Percentiles rank a stretch among this genome's conserved stretches.
Conservation (phyloP, 305 asterid species). For the Rubia occidens region DNA sequence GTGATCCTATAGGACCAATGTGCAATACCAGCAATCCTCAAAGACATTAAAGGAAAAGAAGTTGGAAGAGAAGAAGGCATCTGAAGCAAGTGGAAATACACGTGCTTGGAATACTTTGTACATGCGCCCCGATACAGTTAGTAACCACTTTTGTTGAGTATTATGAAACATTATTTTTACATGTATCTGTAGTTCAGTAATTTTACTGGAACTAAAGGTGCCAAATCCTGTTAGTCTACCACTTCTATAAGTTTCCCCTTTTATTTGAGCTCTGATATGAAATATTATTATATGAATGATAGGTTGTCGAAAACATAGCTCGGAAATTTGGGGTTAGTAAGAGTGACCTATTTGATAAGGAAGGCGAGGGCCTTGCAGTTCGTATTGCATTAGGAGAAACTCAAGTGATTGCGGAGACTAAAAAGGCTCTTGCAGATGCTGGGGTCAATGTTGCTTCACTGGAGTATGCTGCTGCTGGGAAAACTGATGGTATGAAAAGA, state of each 20-base stretch:
- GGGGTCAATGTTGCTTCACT: conserved; percentile 70
- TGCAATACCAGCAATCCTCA: conserved; percentile 33
- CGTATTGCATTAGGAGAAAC: conserved; percentile 90
- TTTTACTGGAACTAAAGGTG: neutral
- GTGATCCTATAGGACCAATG: conserved; percentile 33
- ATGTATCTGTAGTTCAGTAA: neutral
- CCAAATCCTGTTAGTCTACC: neutral
- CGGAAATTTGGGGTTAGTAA: conserved; percentile 80
- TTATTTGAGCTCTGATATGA: neutral
- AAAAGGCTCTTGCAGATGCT: conserved; percentile 67
- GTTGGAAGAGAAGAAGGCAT: conserved; percentile 60
- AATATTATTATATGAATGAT: conserved; percentile 21
- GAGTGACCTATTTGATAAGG: conserved; percentile 74
- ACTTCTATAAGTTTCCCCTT: neutral
- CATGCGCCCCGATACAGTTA: conserved; percentile 85
- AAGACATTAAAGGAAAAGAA: conserved; percentile 66
- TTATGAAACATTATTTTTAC: neutral
- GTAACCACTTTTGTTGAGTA: neutral
- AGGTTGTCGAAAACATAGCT: conserved; percentile 87
- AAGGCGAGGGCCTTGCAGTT: conserved; percentile 73
- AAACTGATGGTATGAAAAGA: conserved; percentile 65
- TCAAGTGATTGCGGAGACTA: conserved; percentile 87
- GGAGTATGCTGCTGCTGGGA: conserved; percentile 75
- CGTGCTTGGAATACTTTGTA: conserved; percentile 78
- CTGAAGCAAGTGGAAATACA: conserved; percentile 85